Base-by-base conservation (phyloP, 139 green algal genomes). In the Picochlorum costavermella region DNA sequence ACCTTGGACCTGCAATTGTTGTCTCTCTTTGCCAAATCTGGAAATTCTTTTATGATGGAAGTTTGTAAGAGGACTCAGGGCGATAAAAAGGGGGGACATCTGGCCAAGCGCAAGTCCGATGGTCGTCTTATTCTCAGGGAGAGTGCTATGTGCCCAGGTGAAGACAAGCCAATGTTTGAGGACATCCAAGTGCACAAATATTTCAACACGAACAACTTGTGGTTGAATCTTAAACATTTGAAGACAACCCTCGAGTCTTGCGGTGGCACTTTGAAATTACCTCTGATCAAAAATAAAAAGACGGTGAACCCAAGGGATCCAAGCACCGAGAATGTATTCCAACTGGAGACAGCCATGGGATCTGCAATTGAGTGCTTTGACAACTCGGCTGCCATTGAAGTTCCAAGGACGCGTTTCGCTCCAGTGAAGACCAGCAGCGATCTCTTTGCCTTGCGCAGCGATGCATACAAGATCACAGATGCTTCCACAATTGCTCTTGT, bases 131-230 rank as follows among this genome's bases (percentile, higher is more conserved):
- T 94, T 67, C 79, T 95, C 70, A 79, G 89, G 2, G 89, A 96
- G 80, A 85, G 71, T 50, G 89, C 89, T 3, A 90, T 90, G 89
- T 92, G 84, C 59, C 82, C 84, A 0, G 83, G 89, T 46, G 81
- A 64, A 0, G 89, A 96, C 80, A 93, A 94, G 80, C 65, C 50
- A 11, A 62, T 69, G 6, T 96, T 96, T 73, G 89, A 96, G 76
- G 86, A 96, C 75, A 81, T 95, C 48, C 55, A 30, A 5, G 81
- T 83, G 75, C 83, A 89, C 82, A 81, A 78, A 31, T 96, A 88
- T 80, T 96, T 96, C 84, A 96, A 96, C 85, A 96, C 89, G 60
- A 96, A 96, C 84, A 96, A 96, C 79, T 68, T 96, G 64, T 96
- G 89, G 88, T 75, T 95, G 11, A 88, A 89, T 71, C 76, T 95